These are phyloP conservation scores for Sugiyamaella xylanicola DNA, from an alignment of 1,139 yeast species.

Conservation along the genomic window DNA sequence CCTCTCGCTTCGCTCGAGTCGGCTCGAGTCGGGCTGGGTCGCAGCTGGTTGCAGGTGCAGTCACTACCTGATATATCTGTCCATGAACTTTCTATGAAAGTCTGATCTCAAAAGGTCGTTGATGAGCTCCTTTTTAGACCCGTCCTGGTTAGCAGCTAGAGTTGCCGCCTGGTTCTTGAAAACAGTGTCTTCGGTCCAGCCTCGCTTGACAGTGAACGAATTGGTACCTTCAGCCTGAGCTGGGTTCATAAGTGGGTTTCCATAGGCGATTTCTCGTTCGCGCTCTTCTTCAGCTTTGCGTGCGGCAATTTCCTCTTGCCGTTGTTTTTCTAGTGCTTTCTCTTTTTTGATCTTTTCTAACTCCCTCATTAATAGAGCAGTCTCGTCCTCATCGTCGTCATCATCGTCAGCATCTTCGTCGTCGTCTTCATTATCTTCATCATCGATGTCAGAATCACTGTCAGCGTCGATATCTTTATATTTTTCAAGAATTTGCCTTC, in stretches of 20 bases:
- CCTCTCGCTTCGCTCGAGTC: neutral
- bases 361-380: slow-evolving; percentile 52
- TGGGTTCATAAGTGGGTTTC: slow-evolving; percentile 51
- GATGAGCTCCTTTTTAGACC: slow-evolving; percentile 25
- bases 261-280: slow-evolving; percentile 42
- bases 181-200: slow-evolving; percentile 51
- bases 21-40: neutral
- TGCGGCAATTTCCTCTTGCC: slow-evolving; percentile 39
- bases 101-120: slow-evolving; percentile 65
- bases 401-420: slow-evolving; percentile 35
- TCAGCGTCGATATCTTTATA: slow-evolving; percentile 30
- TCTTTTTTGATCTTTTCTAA: slow-evolving; percentile 55
- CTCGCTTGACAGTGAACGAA: slow-evolving; percentile 42
- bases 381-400: slow-evolving; percentile 36
- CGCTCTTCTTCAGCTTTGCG: slow-evolving; percentile 39
- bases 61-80: slow-evolving; percentile 54
- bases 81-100: slow-evolving; percentile 69
- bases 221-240: slow-evolving; percentile 1
- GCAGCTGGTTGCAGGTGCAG: neutral
- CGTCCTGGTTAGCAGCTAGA: slow-evolving; percentile 14
- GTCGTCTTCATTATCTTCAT: slow-evolving; percentile 23
- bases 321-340: slow-evolving; percentile 42
- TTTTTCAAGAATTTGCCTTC: slow-evolving; percentile 34
- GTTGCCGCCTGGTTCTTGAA: slow-evolving; percentile 46
- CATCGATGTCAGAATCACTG: slow-evolving; percentile 27